phyloP scores from a whole-genome alignment of 495 filamentous ascomycete species.

The Penicillium mononematosum region DNA sequence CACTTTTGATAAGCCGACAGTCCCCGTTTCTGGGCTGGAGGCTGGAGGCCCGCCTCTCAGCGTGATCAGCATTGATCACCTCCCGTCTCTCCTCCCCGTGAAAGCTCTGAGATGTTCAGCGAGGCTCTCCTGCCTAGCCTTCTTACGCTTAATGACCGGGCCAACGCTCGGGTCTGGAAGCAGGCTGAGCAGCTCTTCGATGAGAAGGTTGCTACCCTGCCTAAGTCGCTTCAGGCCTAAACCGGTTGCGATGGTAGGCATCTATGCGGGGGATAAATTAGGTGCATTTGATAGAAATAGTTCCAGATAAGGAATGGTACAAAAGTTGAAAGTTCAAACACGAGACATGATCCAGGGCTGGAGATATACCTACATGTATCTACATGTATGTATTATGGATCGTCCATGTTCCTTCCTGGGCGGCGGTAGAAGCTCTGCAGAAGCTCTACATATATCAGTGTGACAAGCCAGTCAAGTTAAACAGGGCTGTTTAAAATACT shows the following conservation, averaged over 20 bases:
- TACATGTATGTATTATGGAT: background rate
- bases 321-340: constrained; percentile 21
- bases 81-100: constrained; percentile 80
- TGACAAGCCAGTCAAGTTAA: background rate
- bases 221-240: constrained; percentile 35
- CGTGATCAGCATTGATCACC: constrained; percentile 87
- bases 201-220: constrained; percentile 77
- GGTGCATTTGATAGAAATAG: constrained; percentile 22
- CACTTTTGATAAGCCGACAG: constrained; percentile 80
- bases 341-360: too few species aligned
- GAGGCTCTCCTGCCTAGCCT: constrained; percentile 75
- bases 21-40: constrained; percentile 59
- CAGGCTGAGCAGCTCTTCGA: constrained; percentile 81
- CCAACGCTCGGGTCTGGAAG: constrained; percentile 72
- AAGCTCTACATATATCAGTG: background rate
- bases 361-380: background rate
- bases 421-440: background rate
- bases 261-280: constrained; percentile 12
- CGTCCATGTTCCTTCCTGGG: background rate
- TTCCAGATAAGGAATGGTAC: constrained; percentile 10
- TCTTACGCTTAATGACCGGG: constrained; percentile 72
- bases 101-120: constrained; percentile 86
- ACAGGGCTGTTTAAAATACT: background rate
- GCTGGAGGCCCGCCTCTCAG: constrained; percentile 59
- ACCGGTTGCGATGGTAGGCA: background rate